Base-by-base conservation (phyloP, 805 yeast species). In the Candida glaebosa region DNA sequence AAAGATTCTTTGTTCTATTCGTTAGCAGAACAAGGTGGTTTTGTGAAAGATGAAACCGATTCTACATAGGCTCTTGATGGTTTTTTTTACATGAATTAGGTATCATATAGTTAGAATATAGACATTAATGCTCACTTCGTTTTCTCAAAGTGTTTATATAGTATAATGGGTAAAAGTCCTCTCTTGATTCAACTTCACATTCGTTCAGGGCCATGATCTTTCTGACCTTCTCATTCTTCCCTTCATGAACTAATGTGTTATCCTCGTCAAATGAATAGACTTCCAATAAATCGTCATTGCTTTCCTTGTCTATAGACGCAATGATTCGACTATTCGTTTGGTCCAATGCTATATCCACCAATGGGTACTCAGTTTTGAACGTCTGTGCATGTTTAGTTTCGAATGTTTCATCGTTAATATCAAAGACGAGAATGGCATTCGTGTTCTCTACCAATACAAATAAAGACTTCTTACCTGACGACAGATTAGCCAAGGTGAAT, bases 1-100 rank as follows among this genome's bases (percentile, higher is more conserved):
- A 73, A 73, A 50, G 76, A 78, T 7, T 81, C 93, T 3, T 61
- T 85, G 49, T 91, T 93, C 58, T 87, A 86, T 57, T 73, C 89
- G 0, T 69, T 93, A 44, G 87, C 95, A 51, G 75, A 82, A 47
- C 86, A 86, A 57, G 96, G 93, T 34, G 96, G 96, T 2, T 76
- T 78, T 45, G 63, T 69, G 30, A 56, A 65, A 12, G 51, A 50
- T 10, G 41, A 42, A n/a, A 33, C 31, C 22, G 28, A 44, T 17
- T 15, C 28, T 22, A n/a, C n/a, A n/a, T n/a, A n/a, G n/a, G n/a
- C n/a, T n/a, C n/a, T n/a, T n/a, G n/a, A n/a, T n/a, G n/a, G n/a
- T n/a, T n/a, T n/a, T n/a, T n/a, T n/a, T n/a, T n/a, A n/a, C n/a
- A n/a, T n/a, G n/a, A n/a, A n/a, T n/a, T 24, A 24, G 28, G 12